Evolutionary conservation across 148 eudicot species (phyloP), one percentile per base, ranked within the genome.

Genomic region (Selenicereus undatus): DNA sequence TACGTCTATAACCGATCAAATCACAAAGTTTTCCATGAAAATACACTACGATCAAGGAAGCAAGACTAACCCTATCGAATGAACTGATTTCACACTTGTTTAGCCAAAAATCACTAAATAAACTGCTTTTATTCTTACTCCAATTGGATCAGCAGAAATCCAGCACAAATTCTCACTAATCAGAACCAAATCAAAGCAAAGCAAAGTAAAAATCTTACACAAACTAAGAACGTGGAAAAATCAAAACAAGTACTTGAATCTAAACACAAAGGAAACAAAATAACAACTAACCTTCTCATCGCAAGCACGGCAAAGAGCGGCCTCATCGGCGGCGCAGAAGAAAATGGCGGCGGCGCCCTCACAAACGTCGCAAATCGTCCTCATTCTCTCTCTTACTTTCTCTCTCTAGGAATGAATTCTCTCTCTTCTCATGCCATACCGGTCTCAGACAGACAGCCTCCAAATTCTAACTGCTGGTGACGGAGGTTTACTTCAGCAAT

Each of bases 241-340:
- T 12, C 11, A 12, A 79, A 30, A 18, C 3, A 58, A 78, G 9
- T 9, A 58, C 6, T 16, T 1, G 14, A 76, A 54, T 16, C 17
- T 22, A 62, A 79, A 35, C 13, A 16, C 12, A 78, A 27, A 18
- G 0, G 9, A 13, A 48, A 12, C 11, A 36, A 75, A 16, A 29
- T 73, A 79, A 43, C 60, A 13, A 54, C 1, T 71, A 48, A 95
- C 98, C 94, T 95, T 90, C 45, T 95, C 90, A 86, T 95, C 99
- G 78, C 99, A 95, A 76, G 97, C 82, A 81, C 87, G 93, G 84
- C 99, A 95, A 18, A 95, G 97, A 77, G 99, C 94, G 74, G 99
- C 99, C 84, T 95, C 99, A 76, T 95, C 99, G 8, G 99, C 99
- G 65, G 99, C 99, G 81, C 99, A 95, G 84, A 95, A 95, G 75